Conservation (phyloP, 2,329 filamentous ascomycete species). For the Trichophyton schoenleinii region DNA sequence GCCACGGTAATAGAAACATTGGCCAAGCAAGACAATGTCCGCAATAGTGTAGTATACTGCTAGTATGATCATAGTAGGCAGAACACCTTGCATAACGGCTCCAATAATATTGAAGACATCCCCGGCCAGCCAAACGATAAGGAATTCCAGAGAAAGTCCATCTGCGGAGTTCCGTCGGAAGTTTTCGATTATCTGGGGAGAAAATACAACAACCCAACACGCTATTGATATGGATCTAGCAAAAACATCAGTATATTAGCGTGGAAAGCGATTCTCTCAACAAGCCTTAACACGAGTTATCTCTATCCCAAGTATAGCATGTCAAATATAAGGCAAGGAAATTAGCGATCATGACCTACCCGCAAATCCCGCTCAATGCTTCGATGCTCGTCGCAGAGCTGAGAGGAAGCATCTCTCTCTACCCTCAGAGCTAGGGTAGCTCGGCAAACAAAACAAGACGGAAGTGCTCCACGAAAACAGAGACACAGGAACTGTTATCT, state of each 20-base stretch:
- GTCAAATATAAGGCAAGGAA: background rate
- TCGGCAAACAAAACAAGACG: background rate
- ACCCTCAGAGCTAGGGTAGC: background rate
- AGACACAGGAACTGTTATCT: background rate
- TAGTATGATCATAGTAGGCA: constrained; percentile 93
- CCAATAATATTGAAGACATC: constrained; percentile 96
- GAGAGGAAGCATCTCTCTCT: constrained; percentile 22
- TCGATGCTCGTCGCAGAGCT: constrained; percentile 53
- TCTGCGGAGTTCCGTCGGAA: constrained; percentile 76
- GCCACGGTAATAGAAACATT: constrained; percentile 93
- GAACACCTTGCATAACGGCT: constrained; percentile 76
- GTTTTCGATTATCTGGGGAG: constrained; percentile 91
- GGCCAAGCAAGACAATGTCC: constrained; percentile 72
- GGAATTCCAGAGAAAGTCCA: constrained; percentile 79
- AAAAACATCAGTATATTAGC: too few relatives aligned
- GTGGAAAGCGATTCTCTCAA: background rate
- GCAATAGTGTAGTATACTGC: constrained; percentile 88
- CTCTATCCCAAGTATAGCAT: background rate
- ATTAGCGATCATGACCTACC: constrained; percentile 37
- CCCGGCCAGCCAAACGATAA: constrained; percentile 82
- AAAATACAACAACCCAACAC: constrained; percentile 96
- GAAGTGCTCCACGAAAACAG: background rate
- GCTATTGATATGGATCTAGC: constrained; percentile 83
- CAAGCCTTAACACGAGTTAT: background rate
- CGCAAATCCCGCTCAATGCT: constrained; percentile 83